phyloP scores from a whole-genome alignment of 2,329 filamentous ascomycete species.

The Calonectria montana region DNA sequence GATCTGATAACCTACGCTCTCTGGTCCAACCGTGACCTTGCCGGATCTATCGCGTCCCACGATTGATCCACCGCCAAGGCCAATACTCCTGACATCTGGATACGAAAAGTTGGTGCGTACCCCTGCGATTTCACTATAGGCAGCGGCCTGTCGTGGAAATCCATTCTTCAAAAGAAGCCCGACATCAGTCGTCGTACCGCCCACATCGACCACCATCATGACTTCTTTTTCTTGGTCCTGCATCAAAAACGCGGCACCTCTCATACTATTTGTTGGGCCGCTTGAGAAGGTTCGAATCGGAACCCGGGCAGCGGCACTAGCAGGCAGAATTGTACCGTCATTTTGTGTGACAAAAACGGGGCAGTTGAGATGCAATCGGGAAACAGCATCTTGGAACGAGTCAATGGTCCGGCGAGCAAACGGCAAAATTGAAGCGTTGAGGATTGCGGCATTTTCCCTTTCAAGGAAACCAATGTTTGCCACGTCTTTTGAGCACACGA shows the following conservation, averaged over 20 bases:
- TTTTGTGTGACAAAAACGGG: slow-evolving; percentile 71
- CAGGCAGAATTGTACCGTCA: slow-evolving; percentile 68
- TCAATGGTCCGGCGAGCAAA: slow-evolving; percentile 67
- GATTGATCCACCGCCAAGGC: slow-evolving; percentile 26
- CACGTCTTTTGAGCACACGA: slow-evolving; percentile 7
- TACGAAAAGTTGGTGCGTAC: slow-evolving; percentile 24
- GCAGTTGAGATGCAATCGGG: slow-evolving; percentile 58
- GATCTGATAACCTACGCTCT: slow-evolving; percentile 22
- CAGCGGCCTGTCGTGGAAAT: slow-evolving; percentile 14
- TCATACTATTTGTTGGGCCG: slow-evolving; percentile 71
- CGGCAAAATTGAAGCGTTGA: slow-evolving; percentile 69
- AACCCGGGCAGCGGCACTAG: slow-evolving; percentile 60
- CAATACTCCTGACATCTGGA: slow-evolving; percentile 22
- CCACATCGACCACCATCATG: slow-evolving; percentile 71
- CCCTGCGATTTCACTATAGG: slow-evolving; percentile 1
- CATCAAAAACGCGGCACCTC: slow-evolving; percentile 57
- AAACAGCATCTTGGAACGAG: slow-evolving; percentile 63
- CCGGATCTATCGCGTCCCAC: neutral
- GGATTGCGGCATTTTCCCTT: slow-evolving; percentile 71
- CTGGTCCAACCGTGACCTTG: slow-evolving; percentile 4
- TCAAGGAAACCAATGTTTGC: slow-evolving; percentile 64
- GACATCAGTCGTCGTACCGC: slow-evolving; percentile 73
- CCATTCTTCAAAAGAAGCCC: slow-evolving; percentile 60
- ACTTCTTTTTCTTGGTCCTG: slow-evolving; percentile 39
- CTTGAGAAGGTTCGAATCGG: slow-evolving; percentile 71